Evolutionary conservation across 805 yeast genomes (phyloP).

Genomic region (Starmerella riodocensis): DNA sequence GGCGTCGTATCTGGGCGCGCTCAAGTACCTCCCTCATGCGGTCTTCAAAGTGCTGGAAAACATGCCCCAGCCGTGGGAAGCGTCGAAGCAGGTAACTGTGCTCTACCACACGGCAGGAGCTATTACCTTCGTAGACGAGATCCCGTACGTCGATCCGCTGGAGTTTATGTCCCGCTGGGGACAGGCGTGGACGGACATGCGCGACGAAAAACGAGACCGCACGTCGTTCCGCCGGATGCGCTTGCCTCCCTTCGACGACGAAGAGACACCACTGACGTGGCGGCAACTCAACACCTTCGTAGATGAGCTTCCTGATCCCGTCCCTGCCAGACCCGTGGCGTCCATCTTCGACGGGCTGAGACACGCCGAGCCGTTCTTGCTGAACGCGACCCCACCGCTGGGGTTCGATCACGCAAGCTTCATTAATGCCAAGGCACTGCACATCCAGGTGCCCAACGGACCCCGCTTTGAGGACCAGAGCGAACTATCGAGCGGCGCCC

Average conservation of each 20-base stretch:
- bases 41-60: conserved; percentile 75
- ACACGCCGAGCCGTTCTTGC: conserved; percentile 1
- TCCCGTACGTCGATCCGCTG: conserved; percentile 84
- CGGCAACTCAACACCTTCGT: conserved; percentile 58
- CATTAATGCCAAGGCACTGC: conserved; percentile 81
- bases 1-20: conserved; percentile 74
- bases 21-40: conserved; percentile 94
- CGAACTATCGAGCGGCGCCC: conserved; percentile 47
- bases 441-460: conserved; percentile 83
- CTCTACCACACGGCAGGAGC: conserved; percentile 88
- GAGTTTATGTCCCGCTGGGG: conserved; percentile 94
- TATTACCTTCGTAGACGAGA: conserved; percentile 84
- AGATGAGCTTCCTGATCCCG: conserved; percentile 54
- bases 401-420: conserved; percentile 52
- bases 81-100: conserved; percentile 69
- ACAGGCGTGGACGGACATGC: conserved; percentile 80
- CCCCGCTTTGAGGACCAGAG: conserved; percentile 87
- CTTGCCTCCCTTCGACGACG: conserved; percentile 95
- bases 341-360: conserved; percentile 1
- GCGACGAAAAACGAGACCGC: conserved; percentile 85
- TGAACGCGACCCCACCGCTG: conserved; percentile 7
- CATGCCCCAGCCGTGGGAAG: conserved; percentile 99
- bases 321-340: neutral
- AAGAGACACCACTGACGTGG: conserved; percentile 83
- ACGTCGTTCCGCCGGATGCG: conserved; percentile 80